Base-by-base conservation (phyloP, 2,329 filamentous ascomycete species). In the Lachnellula willkommii region DNA sequence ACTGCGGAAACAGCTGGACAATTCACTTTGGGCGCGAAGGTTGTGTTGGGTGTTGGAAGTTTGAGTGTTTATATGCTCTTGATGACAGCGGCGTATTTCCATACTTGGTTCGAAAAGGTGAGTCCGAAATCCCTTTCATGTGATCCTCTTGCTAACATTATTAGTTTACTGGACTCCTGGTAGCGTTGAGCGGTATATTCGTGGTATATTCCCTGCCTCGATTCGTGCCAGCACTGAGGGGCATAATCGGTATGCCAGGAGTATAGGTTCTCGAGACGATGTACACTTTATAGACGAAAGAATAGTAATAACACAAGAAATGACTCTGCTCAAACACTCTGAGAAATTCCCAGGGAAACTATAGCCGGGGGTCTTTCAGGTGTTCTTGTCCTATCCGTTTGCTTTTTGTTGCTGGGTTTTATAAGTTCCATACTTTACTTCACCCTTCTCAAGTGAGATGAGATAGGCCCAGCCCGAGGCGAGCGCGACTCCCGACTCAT, bases 81-180 rank as follows among this genome's bases (percentile, higher is more conserved):
- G 59, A 99, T 99, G 94, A 99, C 94, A 42, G 92, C 92, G 2
- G 92, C 95, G 40, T 99, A 93, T 78, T 99, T 99, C 68, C 94
- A 99, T 72, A 99, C 94, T 0, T 97, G 93, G 92, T 86, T 95
- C 66, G 94, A 99, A 76, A 99, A 97, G 87, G 87, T 89, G 66
- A 67, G 79, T 70, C 52, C 26, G 17, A 35, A 37, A 11, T 5
- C 3, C 35, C 14, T 22, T 36, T 11, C 11, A 47, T 20, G 7
- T n/a, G 40, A 20, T 22, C 47, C 45, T 3, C 6, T 12, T 20
- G 50, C 48, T 59, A 53, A 63, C 48, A 17, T 47, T 37, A 36
- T 20, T 42, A 32, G 77, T 67, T 79, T 54, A 78, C 76, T 28
- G 79, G 79, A 1, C 64, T 82, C 36, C 37, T 74, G 22, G 70